Evolutionary conservation across 1,284 basidiomycete genomes (phyloP).

Genomic region (Leccinum solheimii): DNA sequence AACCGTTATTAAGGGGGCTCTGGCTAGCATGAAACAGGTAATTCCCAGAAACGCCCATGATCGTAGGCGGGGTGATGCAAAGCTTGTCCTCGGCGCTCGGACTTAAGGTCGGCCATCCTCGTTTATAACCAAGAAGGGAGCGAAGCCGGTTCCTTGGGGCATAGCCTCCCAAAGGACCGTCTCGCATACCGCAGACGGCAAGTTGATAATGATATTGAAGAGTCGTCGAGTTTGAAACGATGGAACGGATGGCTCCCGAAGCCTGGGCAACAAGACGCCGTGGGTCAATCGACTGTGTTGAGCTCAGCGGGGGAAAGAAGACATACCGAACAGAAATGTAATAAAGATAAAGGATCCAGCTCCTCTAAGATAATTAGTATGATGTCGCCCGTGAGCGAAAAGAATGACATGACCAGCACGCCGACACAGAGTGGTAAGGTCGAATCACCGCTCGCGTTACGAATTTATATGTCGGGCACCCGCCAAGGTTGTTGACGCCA

Average conservation of each 20-base stretch:
- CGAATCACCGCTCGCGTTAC: constrained; percentile 4
- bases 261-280: constrained; percentile 39
- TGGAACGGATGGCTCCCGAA: constrained; percentile 43
- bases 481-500: constrained; percentile 26
- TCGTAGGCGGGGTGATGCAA: constrained; percentile 43
- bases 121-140: constrained; percentile 48
- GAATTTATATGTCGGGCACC: constrained; percentile 36
- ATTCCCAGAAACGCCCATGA: constrained; percentile 48
- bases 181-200: constrained; percentile 53
- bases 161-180: constrained; percentile 45
- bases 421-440: constrained; percentile 26
- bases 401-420: constrained; percentile 42
- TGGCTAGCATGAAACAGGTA: constrained; percentile 53
- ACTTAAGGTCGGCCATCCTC: constrained; percentile 52
- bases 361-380: constrained; percentile 53
- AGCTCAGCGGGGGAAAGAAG: not conserved
- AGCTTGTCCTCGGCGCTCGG: constrained; percentile 53
- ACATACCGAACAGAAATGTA: constrained; percentile 50
- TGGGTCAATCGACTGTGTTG: constrained; percentile 1
- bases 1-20: constrained; percentile 39
- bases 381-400: constrained; percentile 54
- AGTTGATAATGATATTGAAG: constrained; percentile 58
- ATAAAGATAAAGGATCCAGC: constrained; percentile 53
- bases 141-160: constrained; percentile 46
- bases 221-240: constrained; percentile 47